These are phyloP conservation scores for Diversispora epigaea DNA, from an alignment of 192 early-diverging fungal genomes.

Conservation along the genomic window DNA sequence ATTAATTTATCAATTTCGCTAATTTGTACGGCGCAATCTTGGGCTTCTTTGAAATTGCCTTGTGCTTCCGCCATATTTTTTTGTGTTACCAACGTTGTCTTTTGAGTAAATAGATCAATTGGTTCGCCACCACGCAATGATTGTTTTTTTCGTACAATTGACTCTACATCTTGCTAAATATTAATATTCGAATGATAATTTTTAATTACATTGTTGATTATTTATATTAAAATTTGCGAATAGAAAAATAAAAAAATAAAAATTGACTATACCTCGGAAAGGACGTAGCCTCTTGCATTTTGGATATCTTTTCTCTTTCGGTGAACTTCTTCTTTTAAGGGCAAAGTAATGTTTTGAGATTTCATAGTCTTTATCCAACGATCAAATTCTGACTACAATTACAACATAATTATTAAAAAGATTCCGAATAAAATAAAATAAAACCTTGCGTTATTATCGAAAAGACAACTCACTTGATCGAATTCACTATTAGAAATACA, in stretches of 20 bases:
- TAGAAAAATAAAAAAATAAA: not conserved
- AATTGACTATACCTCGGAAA: constrained; percentile 38
- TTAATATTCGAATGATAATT: not conserved
- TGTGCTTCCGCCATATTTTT: constrained; percentile 48
- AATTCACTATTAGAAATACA: constrained; percentile 72
- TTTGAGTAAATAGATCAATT: constrained; percentile 35
- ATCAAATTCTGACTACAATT: constrained; percentile 61
- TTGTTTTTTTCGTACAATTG: constrained; percentile 62
- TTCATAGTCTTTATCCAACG: constrained; percentile 55
- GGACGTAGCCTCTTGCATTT: constrained; percentile 56
- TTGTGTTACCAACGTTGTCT: constrained; percentile 35
- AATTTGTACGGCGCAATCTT: constrained; percentile 41
- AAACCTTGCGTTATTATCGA: not conserved
- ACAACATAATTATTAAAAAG: constrained; percentile 13
- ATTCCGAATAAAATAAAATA: not conserved
- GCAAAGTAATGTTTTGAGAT: constrained; percentile 47
- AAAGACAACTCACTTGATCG: constrained; percentile 46
- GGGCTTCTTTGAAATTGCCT: constrained; percentile 56
- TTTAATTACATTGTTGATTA: not conserved
- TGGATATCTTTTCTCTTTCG: constrained; percentile 58
- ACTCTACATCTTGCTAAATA: constrained; percentile 54
- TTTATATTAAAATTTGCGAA: not conserved
- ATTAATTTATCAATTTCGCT: constrained; percentile 40
- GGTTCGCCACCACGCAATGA: constrained; percentile 42
- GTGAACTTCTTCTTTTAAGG: constrained; percentile 51